phyloP scores from a whole-genome alignment of 768 basidiomycete species.

The Auricularia sp. region DNA sequence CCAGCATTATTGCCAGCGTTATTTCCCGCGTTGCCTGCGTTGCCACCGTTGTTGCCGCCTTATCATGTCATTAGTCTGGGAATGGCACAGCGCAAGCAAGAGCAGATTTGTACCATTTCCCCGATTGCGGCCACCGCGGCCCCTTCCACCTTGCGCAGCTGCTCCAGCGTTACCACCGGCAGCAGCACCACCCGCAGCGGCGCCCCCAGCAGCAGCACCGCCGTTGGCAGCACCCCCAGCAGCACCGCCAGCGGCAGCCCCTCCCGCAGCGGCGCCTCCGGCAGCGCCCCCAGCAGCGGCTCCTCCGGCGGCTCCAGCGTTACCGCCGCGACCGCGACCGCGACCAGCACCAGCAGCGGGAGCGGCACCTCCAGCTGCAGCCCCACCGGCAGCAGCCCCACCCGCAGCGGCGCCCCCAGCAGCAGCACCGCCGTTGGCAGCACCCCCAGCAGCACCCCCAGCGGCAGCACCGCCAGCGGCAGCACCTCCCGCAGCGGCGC shows the following conservation, averaged over 20 bases:
- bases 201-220: neutral
- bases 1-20: no score
- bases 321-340: neutral
- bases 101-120: no score
- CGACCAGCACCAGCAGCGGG: neutral
- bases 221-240: neutral
- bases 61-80: no score
- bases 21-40: no score
- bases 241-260: neutral
- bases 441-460: neutral
- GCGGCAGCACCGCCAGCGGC: neutral
- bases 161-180: neutral
- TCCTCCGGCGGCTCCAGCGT: neutral
- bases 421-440: neutral
- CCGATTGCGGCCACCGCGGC: neutral
- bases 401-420: neutral
- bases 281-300: neutral
- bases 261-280: neutral
- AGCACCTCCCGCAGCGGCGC: neutral
- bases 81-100: no score
- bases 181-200: neutral
- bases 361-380: neutral
- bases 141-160: neutral
- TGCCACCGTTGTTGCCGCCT: no score
- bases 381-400: neutral